Evolutionary conservation across 495 filamentous ascomycete genomes (phyloP).

Genomic region (Xylaria cubensis): DNA sequence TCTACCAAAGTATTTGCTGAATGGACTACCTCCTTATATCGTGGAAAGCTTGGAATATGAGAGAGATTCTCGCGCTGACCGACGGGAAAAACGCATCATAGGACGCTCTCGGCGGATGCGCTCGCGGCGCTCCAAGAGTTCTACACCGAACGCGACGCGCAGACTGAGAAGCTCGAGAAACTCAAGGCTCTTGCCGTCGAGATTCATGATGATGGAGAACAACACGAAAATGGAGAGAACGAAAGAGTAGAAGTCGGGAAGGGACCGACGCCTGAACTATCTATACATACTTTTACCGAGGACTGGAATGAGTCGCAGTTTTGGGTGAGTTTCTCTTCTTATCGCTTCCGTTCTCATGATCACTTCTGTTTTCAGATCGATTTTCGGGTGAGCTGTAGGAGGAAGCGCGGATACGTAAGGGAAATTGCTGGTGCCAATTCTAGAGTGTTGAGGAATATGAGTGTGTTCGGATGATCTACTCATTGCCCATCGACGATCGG

Average conservation of each 20-base stretch:
- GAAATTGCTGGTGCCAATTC: background rate
- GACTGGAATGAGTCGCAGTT: slow-evolving; percentile 86
- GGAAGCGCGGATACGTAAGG: too few species aligned
- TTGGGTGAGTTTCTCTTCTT: slow-evolving; percentile 58
- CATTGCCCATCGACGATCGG: background rate
- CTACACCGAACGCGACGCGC: slow-evolving; percentile 69
- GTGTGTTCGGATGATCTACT: background rate
- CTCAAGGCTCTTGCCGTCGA: slow-evolving; percentile 56
- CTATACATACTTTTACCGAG: slow-evolving; percentile 77
- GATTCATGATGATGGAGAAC: slow-evolving; percentile 34
- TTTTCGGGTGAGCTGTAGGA: background rate
- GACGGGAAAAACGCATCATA: slow-evolving; percentile 30
- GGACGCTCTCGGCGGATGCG: slow-evolving; percentile 64
- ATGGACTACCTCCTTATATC: background rate
- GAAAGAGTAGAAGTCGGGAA: slow-evolving; percentile 6
- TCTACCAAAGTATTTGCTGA: background rate
- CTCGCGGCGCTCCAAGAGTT: slow-evolving; percentile 72
- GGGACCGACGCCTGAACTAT: slow-evolving; percentile 46
- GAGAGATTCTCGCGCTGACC: background rate
- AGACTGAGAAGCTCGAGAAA: slow-evolving; percentile 68
- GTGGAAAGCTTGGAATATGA: background rate
- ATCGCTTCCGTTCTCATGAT: background rate
- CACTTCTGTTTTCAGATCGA: background rate
- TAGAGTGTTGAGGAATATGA: background rate
- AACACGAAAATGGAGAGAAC: too few species aligned